A percentile compares a stretch with the other conserved stretches of the same genome.
Conservation (phyloP, 129 eudicot genomes). For the Flaveria bidentis region DNA sequence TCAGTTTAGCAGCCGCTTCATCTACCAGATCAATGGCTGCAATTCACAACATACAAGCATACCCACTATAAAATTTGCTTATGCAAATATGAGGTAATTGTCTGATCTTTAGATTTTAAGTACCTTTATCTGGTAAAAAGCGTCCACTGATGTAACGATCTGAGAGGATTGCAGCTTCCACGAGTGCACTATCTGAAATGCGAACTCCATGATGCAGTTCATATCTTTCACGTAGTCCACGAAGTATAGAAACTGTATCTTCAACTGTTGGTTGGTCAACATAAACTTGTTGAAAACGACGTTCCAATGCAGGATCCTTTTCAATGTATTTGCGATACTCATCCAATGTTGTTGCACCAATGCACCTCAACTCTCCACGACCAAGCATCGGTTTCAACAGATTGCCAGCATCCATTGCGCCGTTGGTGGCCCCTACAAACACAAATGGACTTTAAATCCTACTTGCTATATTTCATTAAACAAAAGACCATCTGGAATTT, state of each 20-base stretch:
- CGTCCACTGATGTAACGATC: conserved; percentile 98
- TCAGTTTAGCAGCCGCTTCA: conserved; percentile 98
- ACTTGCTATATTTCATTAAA: neutral
- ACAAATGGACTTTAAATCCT: conserved; percentile 5
- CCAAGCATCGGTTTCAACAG: conserved; percentile 99
- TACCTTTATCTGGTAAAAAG: conserved; percentile 96
- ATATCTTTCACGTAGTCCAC: conserved; percentile 92
- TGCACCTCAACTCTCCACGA: conserved; percentile 94
- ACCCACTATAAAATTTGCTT: conserved; percentile 12
- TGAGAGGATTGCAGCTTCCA: conserved; percentile 93
- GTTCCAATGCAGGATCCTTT: conserved; percentile 96
- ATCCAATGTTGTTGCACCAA: conserved; percentile 97
- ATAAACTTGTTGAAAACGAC: conserved; percentile 98
- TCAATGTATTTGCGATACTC: conserved; percentile 97
- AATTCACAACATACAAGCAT: conserved; percentile 20
- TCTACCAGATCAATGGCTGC: conserved; percentile 98
- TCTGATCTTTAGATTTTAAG: conserved; percentile 8
- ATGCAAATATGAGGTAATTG: neutral
- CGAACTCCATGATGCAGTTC: conserved; percentile 97
- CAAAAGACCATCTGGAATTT: neutral
- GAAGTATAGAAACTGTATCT: conserved; percentile 89
- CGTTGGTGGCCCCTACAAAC: conserved; percentile 87
- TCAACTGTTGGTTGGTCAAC: conserved; percentile 96
- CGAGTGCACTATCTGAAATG: conserved; percentile 91
- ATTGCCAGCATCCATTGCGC: conserved; percentile 99